Base-by-base conservation (phyloP, 352 stramenopile species). In the Phytophthora nicotianae region DNA sequence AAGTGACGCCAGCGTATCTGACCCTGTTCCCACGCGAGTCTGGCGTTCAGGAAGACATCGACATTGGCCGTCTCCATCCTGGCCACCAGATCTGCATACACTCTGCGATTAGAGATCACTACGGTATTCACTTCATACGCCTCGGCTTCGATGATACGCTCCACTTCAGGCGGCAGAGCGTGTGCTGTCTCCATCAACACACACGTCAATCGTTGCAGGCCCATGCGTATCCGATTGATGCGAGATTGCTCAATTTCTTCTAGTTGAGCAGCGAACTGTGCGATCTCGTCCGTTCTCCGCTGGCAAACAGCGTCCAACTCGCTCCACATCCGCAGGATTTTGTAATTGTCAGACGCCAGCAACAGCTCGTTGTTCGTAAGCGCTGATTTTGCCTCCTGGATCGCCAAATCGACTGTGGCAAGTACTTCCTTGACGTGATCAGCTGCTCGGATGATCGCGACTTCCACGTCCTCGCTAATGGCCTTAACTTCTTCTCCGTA, bases 91-190 rank as follows among this genome's bases (percentile, higher is more conserved):
- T 93, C 77, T 5, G 85, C 81, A 50, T 96, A 93, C 37, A 83
- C 68, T 42, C 75, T 74, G 8, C 85, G 72, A 50, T 97, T 97
- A 7, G 74, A 81, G 41, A 93, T 93, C 26, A 97, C 74, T 10
- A 96, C 87, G 0, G 73, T 71, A 54, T 97, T 96, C 0, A 95
- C 47, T 52, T 96, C 88, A 35, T 87, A 75, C 13, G 81, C 79
- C 60, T 94, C 83, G 19, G 52, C 62, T 62, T 93, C 86, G 26
- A 94, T 81, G 50, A 92, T 81, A 17, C 86, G 76, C 55, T 91
- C 83, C 16, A 90, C 79, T 71, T 91, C 83, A 35, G 70, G 63
- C 23, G 81, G 72, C 27, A 92, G 52, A 11, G 79, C 78, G 38
- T 90, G 73, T 20, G 79, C 80, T 0, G 72, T 89, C n/a, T 84